A percentile compares a stretch with the other conserved stretches of the same genome.
These are phyloP conservation scores for Pulveroboletus ravenelii DNA, from an alignment of 768 basidiomycete species.

Conservation along the genomic window DNA sequence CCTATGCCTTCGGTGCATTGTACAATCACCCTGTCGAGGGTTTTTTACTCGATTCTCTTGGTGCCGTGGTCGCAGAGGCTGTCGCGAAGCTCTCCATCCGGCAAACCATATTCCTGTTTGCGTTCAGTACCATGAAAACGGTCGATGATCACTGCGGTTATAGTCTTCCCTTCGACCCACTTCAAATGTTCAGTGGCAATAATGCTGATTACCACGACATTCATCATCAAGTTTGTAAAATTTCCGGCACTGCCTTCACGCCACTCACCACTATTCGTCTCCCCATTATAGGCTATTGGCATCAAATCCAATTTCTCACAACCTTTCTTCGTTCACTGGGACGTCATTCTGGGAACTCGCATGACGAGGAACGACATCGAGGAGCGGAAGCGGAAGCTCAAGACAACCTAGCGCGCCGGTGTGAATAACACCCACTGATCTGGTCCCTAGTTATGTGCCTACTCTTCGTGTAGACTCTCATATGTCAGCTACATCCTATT, in stretches of 20 bases:
- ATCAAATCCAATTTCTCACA: constrained; percentile 96
- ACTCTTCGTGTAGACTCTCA: background rate
- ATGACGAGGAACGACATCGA: constrained; percentile 71
- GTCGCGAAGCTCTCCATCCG: constrained; percentile 66
- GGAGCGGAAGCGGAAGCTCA: constrained; percentile 39
- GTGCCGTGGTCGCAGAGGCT: constrained; percentile 72
- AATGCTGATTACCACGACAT: constrained; percentile 98
- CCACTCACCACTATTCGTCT: background rate
- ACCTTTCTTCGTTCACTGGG: constrained; percentile 97
- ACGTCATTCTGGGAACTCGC: constrained; percentile 75
- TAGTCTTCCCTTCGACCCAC: constrained; percentile 82
- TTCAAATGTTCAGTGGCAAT: constrained; percentile 80
- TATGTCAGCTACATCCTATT: background rate
- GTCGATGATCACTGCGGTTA: constrained; percentile 97
- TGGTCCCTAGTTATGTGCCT: background rate
- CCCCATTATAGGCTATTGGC: constrained; percentile 44
- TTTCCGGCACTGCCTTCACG: background rate
- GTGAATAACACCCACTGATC: background rate
- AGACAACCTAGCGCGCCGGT: constrained; percentile 10
- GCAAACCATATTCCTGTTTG: constrained; percentile 82
- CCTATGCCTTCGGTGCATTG: constrained; percentile 93
- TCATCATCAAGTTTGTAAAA: constrained; percentile 75
- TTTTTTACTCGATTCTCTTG: constrained; percentile 80
- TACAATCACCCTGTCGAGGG: constrained; percentile 98
- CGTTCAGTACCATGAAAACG: constrained; percentile 82